Conservation (phyloP, 148 eudicot genomes). For the Vaccinium macrocarpon region DNA sequence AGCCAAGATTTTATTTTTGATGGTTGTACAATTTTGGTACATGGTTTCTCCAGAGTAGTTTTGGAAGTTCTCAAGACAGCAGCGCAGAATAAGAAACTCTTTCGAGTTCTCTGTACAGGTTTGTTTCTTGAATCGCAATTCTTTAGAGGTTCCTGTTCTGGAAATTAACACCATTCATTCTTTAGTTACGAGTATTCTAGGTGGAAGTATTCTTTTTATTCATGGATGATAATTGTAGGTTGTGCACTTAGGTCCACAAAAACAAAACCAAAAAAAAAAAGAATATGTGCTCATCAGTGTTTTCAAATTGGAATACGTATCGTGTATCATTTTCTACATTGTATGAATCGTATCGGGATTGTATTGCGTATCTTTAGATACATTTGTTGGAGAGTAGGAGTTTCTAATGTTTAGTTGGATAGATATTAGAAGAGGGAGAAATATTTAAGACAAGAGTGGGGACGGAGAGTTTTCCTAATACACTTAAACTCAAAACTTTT, state of each 20-base stretch:
- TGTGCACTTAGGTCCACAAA: not conserved
- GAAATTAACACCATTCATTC: not conserved
- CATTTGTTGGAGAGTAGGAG: no score
- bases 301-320: no score
- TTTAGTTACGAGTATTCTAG: not conserved
- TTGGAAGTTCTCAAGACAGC: constrained; percentile 85
- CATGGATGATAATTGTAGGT: not conserved
- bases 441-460: no score
- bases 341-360: no score
- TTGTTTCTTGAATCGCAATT: constrained; percentile 11
- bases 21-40: constrained; percentile 94
- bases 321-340: no score
- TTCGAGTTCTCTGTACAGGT: constrained; percentile 96
- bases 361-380: no score
- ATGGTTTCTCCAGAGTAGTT: constrained; percentile 93
- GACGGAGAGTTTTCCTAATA: no score
- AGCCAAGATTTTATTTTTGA: constrained; percentile 95
- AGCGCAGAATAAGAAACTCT: constrained; percentile 67
- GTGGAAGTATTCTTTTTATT: not conserved
- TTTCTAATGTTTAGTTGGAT: no score
- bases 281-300: no score
- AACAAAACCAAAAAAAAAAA: not conserved
- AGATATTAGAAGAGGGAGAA: no score
- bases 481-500: no score
- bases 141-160: not conserved